Base-by-base conservation (phyloP, 1,139 yeast species). In the Zygoascus hellenicus region DNA sequence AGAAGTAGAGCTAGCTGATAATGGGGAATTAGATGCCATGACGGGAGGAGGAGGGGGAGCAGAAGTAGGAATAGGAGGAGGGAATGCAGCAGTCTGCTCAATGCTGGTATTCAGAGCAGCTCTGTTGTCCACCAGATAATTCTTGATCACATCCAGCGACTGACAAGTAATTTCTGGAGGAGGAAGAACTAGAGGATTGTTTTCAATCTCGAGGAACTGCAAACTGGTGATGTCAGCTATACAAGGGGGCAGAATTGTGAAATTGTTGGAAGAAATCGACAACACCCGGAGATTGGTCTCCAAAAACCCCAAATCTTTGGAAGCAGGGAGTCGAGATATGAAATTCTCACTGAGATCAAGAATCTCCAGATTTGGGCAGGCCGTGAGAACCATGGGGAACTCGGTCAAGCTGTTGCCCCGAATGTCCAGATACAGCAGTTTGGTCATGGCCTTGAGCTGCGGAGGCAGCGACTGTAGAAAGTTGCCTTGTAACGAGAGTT, bases 321-420 rank as follows among this genome's bases (percentile, higher is more conserved):
- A 30, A 13, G 14, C 35, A 14, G 75, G 80, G 50, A 78, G 73
- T 32, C 68, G 59, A 34, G 67, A 60, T 49, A 83, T 63, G 42
- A 65, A 67, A 60, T 86, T 86, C 38, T 73, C 68, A 30, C 90
- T 81, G 28, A 86, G 64, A 62, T 87, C 95, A 43, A 86, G 66
- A 45, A 81, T 80, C 56, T 83, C 90, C 49, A 86, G 67, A 7
- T 65, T 68, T 51, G 57, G 64, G 55, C 74, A 75, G 47, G 64
- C 49, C 40, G 56, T 55, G 43, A 76, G 56, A 5, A 72, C 71
- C 1, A 59, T 54, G 0, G 94, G 89, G 45, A 86, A 73, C 43
- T 67, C 71, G 2, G 69, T 54, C 38, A 86, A 70, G 42, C 66
- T 62, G 60, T 86, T 86, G 53, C 74, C 72, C 57, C 84, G 83